Base-by-base conservation (phyloP, 2,329 filamentous ascomycete genomes). In the Parasarocladium wereldwijsianum region DNA sequence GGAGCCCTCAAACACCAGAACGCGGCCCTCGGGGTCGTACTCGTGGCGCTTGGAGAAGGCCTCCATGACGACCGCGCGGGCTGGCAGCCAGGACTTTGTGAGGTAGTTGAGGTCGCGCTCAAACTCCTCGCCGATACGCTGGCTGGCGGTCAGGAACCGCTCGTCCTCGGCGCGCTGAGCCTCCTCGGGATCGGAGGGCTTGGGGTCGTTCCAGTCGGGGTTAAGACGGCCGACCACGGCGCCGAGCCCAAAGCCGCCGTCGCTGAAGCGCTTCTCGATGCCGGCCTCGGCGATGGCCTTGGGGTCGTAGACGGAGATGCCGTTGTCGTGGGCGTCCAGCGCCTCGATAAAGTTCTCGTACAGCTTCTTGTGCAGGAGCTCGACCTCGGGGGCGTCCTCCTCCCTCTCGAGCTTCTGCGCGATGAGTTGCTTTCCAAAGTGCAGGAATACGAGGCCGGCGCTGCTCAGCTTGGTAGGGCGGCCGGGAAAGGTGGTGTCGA, bases 291-390 rank as follows among this genome's bases (percentile, higher is more conserved):
- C 56, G 12, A 93, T 50, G 18, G 64, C 74, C 15, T 66, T 64
- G 17, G 79, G 64, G 49, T 93, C 83, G 57, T 92, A 92, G 34
- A 65, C 68, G 16, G 76, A 76, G 49, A 98, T 79, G 41, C 90
- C 90, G 54, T 98, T 98, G 64, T 98, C 90, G 57, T 98, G 87
- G 34, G 86, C 90, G 55, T 98, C 90, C 33, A 98, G 76, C 2
- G 90, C 85, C 63, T 98, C 90, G 50, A 98, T 67, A 53, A 96
- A 94, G 54, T 79, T 79, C 42, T 78, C 74, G 64, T 98, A 98
- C 29, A 98, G 59, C 63, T 94, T 94, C 46, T 73, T 65, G 63
- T 81, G 92, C 32, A 98, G 64, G 17, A 92, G 55, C 23, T 67
- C 64, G 25, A 90, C 76, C 40, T 85, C 76, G 24, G 71, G 54